These are phyloP conservation scores for Calamus simplicifolius DNA, from an alignment of 176 grass and related monocot genomes.

Conservation along the genomic window DNA sequence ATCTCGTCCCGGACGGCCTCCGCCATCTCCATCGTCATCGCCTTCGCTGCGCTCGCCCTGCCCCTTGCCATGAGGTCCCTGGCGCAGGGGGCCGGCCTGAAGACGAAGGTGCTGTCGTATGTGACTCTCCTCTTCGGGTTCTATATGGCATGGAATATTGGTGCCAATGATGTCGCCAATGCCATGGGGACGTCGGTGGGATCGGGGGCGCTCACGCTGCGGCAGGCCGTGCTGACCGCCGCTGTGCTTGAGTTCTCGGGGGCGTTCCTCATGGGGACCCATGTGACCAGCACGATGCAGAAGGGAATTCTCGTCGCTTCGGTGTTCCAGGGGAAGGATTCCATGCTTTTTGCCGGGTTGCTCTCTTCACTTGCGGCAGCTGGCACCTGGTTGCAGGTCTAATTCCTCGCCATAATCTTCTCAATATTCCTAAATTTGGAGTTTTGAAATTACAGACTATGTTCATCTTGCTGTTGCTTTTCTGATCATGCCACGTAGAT, in stretches of 20 bases:
- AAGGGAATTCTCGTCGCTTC: slow-evolving; percentile 85
- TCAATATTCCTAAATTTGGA: no score
- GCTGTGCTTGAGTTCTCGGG: slow-evolving; percentile 90
- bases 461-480: no score
- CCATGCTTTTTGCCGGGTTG: slow-evolving; percentile 83
- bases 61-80: slow-evolving; percentile 65
- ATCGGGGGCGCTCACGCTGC: slow-evolving; percentile 81
- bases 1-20: slow-evolving; percentile 67
- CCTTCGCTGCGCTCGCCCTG: slow-evolving; percentile 56
- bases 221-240: slow-evolving; percentile 82
- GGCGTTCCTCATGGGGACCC: slow-evolving; percentile 92
- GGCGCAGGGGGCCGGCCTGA: slow-evolving; percentile 33
- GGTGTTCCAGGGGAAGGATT: slow-evolving; percentile 79
- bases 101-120: slow-evolving; percentile 56
- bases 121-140: slow-evolving; percentile 70
- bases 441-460: no score
- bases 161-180: slow-evolving; percentile 95
- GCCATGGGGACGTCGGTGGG: slow-evolving; percentile 99
- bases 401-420: no score
- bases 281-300: slow-evolving; percentile 98
- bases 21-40: slow-evolving; percentile 51
- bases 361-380: slow-evolving; percentile 87
- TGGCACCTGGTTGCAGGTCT: slow-evolving; percentile 95
- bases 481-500: no score
- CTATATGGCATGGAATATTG: slow-evolving; percentile 99